Percentiles rank a stretch among this genome's conserved stretches.
Conservation (phyloP, 805 yeast genomes). For the Barnettozyma californica region DNA sequence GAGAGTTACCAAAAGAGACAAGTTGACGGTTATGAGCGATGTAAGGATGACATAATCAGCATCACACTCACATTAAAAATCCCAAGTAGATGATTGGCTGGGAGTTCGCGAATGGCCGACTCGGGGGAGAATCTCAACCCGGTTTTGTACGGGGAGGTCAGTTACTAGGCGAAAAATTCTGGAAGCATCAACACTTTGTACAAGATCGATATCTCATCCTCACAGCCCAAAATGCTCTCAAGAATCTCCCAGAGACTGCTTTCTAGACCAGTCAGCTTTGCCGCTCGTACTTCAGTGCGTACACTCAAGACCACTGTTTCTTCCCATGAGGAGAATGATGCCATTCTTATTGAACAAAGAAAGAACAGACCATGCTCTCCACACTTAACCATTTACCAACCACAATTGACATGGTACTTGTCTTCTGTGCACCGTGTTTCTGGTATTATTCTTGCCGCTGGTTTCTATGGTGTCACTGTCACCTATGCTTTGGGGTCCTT, state of each 20-base stretch:
- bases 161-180: neutral
- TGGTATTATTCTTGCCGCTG: constrained; percentile 77
- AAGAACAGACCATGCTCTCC: constrained; percentile 87
- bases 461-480: constrained; percentile 72
- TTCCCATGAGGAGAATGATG: constrained; percentile 58
- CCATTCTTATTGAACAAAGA: constrained; percentile 74
- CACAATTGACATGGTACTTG: constrained; percentile 79
- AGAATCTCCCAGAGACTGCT: constrained; percentile 6
- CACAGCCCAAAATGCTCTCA: constrained; percentile 7
- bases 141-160: constrained; percentile 5
- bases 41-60: neutral
- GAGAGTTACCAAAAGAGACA: neutral
- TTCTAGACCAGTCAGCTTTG: constrained; percentile 10
- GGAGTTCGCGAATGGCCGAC: constrained; percentile 3
- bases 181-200: neutral
- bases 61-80: neutral
- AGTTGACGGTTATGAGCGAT: neutral
- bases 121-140: constrained; percentile 4
- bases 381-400: constrained; percentile 83
- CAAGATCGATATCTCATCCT: neutral
- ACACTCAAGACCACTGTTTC: constrained; percentile 40
- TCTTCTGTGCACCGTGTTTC: constrained; percentile 84
- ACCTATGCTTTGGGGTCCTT: constrained; percentile 67
- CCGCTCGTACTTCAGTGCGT: constrained; percentile 1
- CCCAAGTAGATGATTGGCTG: constrained; percentile 4